Evolutionary conservation across 2,329 filamentous ascomycete genomes (phyloP), one percentile per base, ranked within the genome.

Genomic region (Ceratocystis cubensis): DNA sequence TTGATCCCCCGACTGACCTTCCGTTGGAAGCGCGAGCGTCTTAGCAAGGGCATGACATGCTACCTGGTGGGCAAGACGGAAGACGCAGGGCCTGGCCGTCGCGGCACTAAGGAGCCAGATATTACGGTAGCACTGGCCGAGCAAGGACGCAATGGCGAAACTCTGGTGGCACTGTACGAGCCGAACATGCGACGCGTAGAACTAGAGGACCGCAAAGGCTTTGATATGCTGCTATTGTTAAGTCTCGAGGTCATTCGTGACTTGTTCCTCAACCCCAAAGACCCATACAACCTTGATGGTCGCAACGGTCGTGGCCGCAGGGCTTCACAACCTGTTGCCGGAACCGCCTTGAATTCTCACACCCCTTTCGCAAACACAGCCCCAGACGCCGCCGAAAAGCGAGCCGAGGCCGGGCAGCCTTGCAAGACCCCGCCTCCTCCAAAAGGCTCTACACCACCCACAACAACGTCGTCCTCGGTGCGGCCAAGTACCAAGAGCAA

Each of bases 91-190:
- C 20, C 48, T 17, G 84, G 83, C 25, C 84, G 84, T n/a, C 89
- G 87, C 76, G 89, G 89, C 79, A 88, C 81, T 78, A 93, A 89
- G 74, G 94, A 99, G 74, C 93, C 94, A 0, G 94, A 97, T 75
- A 97, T 97, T 71, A 92, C 91, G 0, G 82, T 97, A n/a, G 91
- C 91, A 1, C 82, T 97, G 71, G 96, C 92, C 79, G 86, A 88
- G 70, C 82, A 83, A 20, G 80, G 87, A 30, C 87, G 84, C 70
- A 59, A 65, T 13, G 76, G 79, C 61, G 89, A 92, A 71, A 78
- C 77, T 45, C 73, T 75, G 37, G 76, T 97, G 67, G 96, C 92
- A 1, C 82, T 99, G 53, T 96, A 97, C 78, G 89, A 99, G 75
- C 89, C 93, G 4, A 97, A 97, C 73, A 80, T 97, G 73, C 87